Conservation (phyloP, 371 early-diverging fungal genomes). For the Smittium mucronatum region DNA sequence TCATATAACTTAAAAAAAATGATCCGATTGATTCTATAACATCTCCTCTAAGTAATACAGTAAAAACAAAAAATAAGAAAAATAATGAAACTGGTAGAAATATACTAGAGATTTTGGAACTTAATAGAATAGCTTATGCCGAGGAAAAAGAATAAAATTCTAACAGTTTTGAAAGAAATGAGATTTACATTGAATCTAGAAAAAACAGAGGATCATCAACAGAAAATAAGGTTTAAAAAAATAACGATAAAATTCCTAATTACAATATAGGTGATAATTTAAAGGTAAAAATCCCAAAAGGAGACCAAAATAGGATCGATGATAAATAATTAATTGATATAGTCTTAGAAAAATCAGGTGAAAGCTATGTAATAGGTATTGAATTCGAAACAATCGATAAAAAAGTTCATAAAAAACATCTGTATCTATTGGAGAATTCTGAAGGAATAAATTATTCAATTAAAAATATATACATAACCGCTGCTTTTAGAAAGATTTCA, state of each 20-base stretch:
- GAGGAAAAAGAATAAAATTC: not conserved
- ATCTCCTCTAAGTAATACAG: not conserved
- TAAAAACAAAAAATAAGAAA: not conserved
- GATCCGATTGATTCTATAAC: not conserved
- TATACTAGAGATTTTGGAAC: not conserved
- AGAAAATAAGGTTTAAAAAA: not conserved
- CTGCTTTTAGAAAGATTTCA: not conserved
- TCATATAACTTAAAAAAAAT: too few species aligned
- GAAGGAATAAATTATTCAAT: not conserved
- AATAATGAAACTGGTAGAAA: not conserved
- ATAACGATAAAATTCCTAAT: not conserved
- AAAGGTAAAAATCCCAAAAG: not conserved
- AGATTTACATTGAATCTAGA: not conserved
- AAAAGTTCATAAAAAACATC: not conserved
- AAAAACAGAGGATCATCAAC: not conserved
- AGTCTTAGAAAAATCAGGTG: not conserved
- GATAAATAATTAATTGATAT: not conserved
- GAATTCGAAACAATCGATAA: not conserved
- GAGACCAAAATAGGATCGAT: not conserved
- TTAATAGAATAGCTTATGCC: not conserved
- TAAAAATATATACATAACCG: not conserved
- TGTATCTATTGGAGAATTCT: not conserved
- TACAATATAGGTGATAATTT: not conserved
- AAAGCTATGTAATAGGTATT: not conserved
- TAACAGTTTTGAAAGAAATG: not conserved